Evolutionary conservation across 768 basidiomycete genomes (phyloP).

Genomic region (Mycena rebaudengoi): DNA sequence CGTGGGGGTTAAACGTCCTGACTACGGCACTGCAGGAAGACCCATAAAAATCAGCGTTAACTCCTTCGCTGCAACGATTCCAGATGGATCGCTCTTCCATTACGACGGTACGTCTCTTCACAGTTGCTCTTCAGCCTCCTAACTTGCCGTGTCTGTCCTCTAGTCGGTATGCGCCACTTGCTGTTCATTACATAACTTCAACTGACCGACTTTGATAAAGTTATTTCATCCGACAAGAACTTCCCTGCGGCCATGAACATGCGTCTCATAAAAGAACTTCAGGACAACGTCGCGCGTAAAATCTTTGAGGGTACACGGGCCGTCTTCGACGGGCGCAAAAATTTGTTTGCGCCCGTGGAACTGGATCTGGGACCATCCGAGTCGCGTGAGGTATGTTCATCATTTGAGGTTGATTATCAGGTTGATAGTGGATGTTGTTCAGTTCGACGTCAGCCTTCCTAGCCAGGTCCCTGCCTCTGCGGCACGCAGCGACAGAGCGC

Average conservation of each 20-base stretch:
- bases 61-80: slow-evolving; percentile 59
- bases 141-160: neutral
- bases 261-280: slow-evolving; percentile 56
- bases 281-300: slow-evolving; percentile 48
- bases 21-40: slow-evolving; percentile 60
- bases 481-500: slow-evolving; percentile 8
- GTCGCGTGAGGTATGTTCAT: slow-evolving; percentile 23
- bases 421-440: neutral
- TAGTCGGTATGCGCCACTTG: neutral
- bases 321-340: slow-evolving; percentile 68
- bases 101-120: slow-evolving; percentile 70
- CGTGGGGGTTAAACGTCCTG: slow-evolving; percentile 70
- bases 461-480: slow-evolving; percentile 31
- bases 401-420: neutral
- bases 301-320: slow-evolving; percentile 58
- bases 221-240: slow-evolving; percentile 52
- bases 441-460: slow-evolving; percentile 33
- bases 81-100: slow-evolving; percentile 68
- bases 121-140: neutral
- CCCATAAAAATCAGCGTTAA: slow-evolving; percentile 51
- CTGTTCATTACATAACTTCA: too few species aligned
- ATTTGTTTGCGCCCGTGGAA: slow-evolving; percentile 56
- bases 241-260: slow-evolving; percentile 58
- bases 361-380: slow-evolving; percentile 56
- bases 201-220: slow-evolving; percentile 2